Evolutionary conservation across 352 stramenopile species (phyloP).

Genomic region (Halophytophthora batemanensis): DNA sequence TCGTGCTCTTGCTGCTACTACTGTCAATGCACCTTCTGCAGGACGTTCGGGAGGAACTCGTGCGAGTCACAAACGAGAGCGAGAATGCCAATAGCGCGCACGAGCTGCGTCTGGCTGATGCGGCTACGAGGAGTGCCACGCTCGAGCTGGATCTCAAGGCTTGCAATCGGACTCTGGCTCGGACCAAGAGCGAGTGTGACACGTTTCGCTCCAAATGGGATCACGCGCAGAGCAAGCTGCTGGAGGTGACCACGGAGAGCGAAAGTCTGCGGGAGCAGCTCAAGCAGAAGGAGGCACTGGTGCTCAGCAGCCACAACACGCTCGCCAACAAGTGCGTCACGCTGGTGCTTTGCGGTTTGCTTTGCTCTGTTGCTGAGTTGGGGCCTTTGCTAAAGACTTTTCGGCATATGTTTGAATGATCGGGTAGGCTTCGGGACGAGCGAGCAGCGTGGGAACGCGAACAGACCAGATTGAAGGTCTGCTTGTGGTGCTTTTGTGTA

Average conservation of each 20-base stretch:
- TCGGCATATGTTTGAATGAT: neutral
- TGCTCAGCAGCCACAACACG: constrained; percentile 57
- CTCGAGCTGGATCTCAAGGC: constrained; percentile 65
- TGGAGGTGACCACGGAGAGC: constrained; percentile 44
- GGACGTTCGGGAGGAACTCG: constrained; percentile 53
- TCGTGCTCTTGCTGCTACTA: neutral
- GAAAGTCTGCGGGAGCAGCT: constrained; percentile 66
- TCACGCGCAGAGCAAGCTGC: constrained; percentile 53
- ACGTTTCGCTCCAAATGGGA: constrained; percentile 47
- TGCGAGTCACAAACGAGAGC: constrained; percentile 25
- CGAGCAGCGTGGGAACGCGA: constrained; percentile 48
- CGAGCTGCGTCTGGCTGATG: constrained; percentile 48
- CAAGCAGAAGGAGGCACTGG: constrained; percentile 70
- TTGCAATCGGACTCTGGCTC: constrained; percentile 35
- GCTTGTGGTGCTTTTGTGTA: neutral
- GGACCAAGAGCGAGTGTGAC: constrained; percentile 50
- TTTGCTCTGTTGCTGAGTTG: too few species aligned
- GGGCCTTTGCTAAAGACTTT: neutral
- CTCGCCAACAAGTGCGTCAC: constrained; percentile 43
- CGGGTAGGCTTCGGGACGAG: constrained; percentile 52
- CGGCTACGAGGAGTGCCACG: constrained; percentile 33
- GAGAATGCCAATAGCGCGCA: constrained; percentile 39
- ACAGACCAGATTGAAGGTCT: constrained; percentile 43
- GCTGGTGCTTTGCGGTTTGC: too few species aligned
- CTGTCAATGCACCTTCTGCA: constrained; percentile 9